Evolutionary conservation across 2,329 filamentous ascomycete species (phyloP).

Genomic region (Xylaria sp.): DNA sequence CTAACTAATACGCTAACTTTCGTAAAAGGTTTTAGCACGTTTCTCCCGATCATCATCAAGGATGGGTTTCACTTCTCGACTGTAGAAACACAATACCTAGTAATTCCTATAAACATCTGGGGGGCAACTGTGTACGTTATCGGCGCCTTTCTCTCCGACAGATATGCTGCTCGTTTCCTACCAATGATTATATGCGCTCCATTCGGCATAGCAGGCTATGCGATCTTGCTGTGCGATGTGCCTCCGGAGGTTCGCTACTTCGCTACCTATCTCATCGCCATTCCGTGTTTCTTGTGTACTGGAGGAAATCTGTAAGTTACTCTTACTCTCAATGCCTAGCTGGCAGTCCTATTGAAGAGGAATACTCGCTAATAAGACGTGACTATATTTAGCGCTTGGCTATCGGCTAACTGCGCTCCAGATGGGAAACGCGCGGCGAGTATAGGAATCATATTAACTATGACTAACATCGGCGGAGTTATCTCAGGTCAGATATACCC

Average conservation of each 20-base stretch:
- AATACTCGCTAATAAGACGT: not conserved
- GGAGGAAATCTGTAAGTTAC: constrained; percentile 45
- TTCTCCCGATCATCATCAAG: constrained; percentile 56
- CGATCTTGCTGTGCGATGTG: constrained; percentile 43
- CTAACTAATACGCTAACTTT: not conserved
- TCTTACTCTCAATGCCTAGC: no score
- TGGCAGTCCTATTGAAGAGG: not conserved
- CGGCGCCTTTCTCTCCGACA: constrained; percentile 54
- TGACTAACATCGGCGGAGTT: constrained; percentile 46
- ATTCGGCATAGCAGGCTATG: constrained; percentile 46
- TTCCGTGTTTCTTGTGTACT: constrained; percentile 44
- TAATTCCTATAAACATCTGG: constrained; percentile 56
- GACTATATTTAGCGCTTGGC: constrained; percentile 40
- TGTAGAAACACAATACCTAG: constrained; percentile 53
- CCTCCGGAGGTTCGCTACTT: constrained; percentile 44
- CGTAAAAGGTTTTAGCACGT: constrained; percentile 52
- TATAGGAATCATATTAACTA: constrained; percentile 42
- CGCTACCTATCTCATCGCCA: constrained; percentile 46
- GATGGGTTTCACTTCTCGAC: constrained; percentile 54
- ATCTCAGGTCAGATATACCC: constrained; percentile 49
- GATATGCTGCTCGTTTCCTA: constrained; percentile 52
- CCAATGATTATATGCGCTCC: constrained; percentile 50
- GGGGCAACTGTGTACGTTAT: constrained; percentile 54
- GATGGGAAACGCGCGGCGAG: constrained; percentile 48
- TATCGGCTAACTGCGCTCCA: constrained; percentile 46